Base-by-base conservation (phyloP, 2,329 filamentous ascomycete species). In the Xylaria sp. region DNA sequence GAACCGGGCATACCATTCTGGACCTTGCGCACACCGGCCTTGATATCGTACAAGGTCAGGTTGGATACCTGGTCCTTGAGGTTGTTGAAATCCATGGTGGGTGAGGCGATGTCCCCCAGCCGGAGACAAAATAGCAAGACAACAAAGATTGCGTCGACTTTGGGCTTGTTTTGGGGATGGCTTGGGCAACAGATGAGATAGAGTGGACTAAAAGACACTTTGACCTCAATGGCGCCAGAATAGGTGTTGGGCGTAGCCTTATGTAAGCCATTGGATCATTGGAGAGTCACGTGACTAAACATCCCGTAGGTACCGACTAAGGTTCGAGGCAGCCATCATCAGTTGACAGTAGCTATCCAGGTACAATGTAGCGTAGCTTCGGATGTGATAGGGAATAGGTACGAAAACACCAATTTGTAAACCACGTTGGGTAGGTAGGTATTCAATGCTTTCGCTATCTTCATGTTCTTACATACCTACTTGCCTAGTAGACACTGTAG, bases 31-130 rank as follows among this genome's bases (percentile, higher is more conserved):
- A 97, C 91, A 62, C 92, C 90, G 50, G 92, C 92, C 79, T 97
- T 97, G 78, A 97, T 71, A 75, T 97, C 92, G 80, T 97, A 97
- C 74, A 97, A 82, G 67, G 90, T 90, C 82, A 97, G 81, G 78
- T 94, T 95, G 78, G 88, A 88, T 74, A 96, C 91, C 76, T 90
- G 87, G 67, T 91, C 90, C 74, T 90, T 93, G 50, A 97, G 75
- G 69, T 82, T 90, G 75, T 87, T 88, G 72, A 95, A 82, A 81
- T 97, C 91, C 92, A 96, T 96, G 66, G 71, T 77, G 38, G 73
- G 60, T 58, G 39, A 34, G 40, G 50, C 41, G 18, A 16, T 55
- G 29, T 44, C 48, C 41, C 54, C 52, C 39, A 47, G 49, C 42
- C 13, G 50, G 5, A 34, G 29, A 34, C 29, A 34, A 13, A 34